Base-by-base conservation (phyloP, 306 rosid genomes). In the Alnus rubra region DNA sequence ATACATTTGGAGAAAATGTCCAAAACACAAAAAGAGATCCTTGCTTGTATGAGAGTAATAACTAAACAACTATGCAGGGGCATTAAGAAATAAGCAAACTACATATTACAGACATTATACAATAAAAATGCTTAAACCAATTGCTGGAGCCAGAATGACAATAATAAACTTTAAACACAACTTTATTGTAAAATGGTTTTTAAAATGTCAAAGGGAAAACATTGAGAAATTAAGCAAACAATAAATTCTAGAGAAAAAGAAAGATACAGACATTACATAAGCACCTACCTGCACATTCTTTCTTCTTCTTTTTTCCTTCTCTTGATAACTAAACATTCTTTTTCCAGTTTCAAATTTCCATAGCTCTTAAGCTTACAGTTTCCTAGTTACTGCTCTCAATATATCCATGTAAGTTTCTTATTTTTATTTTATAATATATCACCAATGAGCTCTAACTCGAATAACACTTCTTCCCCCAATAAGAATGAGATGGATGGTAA, bases 1-100 rank as follows among this genome's bases (percentile, higher is more conserved):
- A 39, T 67, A 39, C 31, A 67, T 42, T 55, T n/a, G 49, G 50
- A 51, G 55, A 54, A 67, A 65, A 35, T 52, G 59, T 59, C 53
- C 45, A 67, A 74, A 73, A 75, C 74, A 67, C 76, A 65, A 42
- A 56, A 68, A 82, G 48, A 75, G 74, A 60, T 69, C 52, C 75
- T 63, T 1, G 74, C 74, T 52, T 70, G 77, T 64, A 74, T 42
- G 65, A 76, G 4, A 75, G 71, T 15, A 48, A 65, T 2, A 65
- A 37, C 71, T 84, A 31, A 75, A 42, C 30, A 76, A 63, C 16
- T 71, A 52, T 33, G 23, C 18, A 76, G 12, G 19, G 60, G 55
- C 71, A 78, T 58, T 23, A 75, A 13, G 15, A 71, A 39, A 23
- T 10, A 16, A 39, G 49, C 4, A 51, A n/a, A 28, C 67, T 44